Percentiles rank a stretch among this genome's conserved stretches.
phyloP scores from a whole-genome alignment of 2,329 filamentous ascomycete genomes.

The Helotiales sp. region DNA sequence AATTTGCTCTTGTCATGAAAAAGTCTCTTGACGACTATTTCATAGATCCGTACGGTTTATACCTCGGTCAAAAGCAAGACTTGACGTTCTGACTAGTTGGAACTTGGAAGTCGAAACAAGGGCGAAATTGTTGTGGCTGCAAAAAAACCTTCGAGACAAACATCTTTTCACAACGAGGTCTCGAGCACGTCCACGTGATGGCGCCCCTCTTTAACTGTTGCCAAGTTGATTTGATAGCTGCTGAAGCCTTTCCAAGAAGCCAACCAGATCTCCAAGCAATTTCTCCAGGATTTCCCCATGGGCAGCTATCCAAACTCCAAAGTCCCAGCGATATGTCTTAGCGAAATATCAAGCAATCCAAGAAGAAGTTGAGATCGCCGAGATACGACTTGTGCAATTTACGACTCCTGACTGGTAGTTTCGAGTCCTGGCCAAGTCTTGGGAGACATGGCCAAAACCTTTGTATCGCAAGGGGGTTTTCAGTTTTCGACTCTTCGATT shows the following conservation, averaged over 20 bases:
- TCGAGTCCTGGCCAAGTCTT: background rate
- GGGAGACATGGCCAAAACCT: background rate
- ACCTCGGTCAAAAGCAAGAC: background rate
- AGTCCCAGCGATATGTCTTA: background rate
- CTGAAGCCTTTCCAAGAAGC: slow-evolving; percentile 9
- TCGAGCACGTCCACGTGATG: slow-evolving; percentile 5
- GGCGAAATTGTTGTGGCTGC: background rate
- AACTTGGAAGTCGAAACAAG: background rate
- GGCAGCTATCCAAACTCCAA: background rate
- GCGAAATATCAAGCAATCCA: slow-evolving; percentile 2
- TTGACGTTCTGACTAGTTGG: background rate
- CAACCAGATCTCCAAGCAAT: slow-evolving; percentile 4
- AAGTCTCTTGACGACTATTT: background rate
- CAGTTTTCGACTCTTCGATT: background rate
- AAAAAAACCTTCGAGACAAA: background rate
- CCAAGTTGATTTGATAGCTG: background rate
- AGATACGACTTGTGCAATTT: background rate
- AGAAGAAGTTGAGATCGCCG: slow-evolving; percentile 11
- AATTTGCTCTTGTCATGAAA: background rate
- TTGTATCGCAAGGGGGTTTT: background rate
- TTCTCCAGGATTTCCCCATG: slow-evolving; percentile 4
- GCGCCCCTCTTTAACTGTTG: background rate
- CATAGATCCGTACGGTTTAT: background rate
- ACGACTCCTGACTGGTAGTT: slow-evolving; percentile 7
- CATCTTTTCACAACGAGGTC: background rate